These are phyloP conservation scores for Pseudonectria buxi DNA, from an alignment of 2,329 filamentous ascomycete species.

Conservation along the genomic window DNA sequence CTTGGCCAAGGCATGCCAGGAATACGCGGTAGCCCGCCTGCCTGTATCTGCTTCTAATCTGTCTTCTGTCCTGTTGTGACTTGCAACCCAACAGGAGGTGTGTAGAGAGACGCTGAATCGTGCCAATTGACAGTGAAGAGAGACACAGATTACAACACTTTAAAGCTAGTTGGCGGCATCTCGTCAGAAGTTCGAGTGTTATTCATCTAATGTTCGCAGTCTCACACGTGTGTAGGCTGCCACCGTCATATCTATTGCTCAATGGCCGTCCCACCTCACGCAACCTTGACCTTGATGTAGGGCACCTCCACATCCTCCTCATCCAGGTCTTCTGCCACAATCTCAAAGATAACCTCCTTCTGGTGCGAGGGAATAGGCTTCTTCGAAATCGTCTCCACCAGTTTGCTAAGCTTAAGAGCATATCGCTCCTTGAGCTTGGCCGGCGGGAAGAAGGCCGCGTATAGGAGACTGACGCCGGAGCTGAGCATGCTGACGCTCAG, in stretches of 20 bases:
- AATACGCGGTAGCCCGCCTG: conserved; percentile 2
- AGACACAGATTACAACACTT: too few species aligned
- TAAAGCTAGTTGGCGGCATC: too few species aligned
- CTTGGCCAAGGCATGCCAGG: conserved; percentile 5
- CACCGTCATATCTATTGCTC: conserved; percentile 6
- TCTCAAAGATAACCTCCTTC: conserved; percentile 94
- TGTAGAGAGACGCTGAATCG: too few species aligned
- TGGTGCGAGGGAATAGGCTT: conserved; percentile 87
- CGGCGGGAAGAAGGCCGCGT: conserved; percentile 84
- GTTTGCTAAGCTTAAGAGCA: conserved; percentile 74
- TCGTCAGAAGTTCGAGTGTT: too few species aligned
- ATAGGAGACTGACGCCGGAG: conserved; percentile 92
- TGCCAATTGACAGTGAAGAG: too few species aligned
- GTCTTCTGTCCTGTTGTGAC: too few species aligned
- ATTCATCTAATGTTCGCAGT: too few species aligned
- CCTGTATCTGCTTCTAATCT: neutral
- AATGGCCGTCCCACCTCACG: conserved; percentile 12
- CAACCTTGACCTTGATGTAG: conserved; percentile 83
- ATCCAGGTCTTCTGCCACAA: conserved; percentile 80
- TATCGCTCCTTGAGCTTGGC: conserved; percentile 75
- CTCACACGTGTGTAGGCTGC: neutral
- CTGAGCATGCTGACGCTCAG: conserved; percentile 86
- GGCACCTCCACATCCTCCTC: conserved; percentile 96
- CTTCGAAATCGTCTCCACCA: conserved; percentile 85
- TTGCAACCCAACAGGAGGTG: too few species aligned